Base-by-base conservation (phyloP, 768 basidiomycete genomes). In the Suillus paluster region DNA sequence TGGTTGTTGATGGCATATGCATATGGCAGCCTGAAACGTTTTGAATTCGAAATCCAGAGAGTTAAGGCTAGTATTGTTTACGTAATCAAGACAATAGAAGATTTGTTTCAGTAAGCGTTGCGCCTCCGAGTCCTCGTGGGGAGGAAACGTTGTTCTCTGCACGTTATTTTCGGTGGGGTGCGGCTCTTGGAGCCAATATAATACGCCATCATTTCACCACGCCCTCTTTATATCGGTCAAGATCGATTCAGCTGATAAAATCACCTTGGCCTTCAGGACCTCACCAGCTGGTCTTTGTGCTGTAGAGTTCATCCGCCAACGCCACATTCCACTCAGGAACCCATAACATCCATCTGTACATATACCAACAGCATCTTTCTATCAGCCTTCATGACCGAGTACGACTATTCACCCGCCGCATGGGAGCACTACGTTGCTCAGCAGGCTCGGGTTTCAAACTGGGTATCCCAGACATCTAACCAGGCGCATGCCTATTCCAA, bases 321-420 rank as follows among this genome's bases (percentile, higher is more conserved):
- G 44, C 44, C 60, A 61, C 60, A 58, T 57, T 21, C 15, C 21
- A 41, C n/a, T n/a, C 14, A 53, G 41, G 12, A 33, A 19, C 15
- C 30, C 58, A 23, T 54, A 4, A 7, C 62, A 48, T 38, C 44
- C 60, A 59, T 49, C 58, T 57, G n/a, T 57, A 49, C 45, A 63
- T 70, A 72, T 66, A 66, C 70, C 60, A 42, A 38, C 15, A 33
- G 38, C 56, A 70, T 60, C 57, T n/a, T 48, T 49, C 59, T 63
- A 33, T 19, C 36, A 21, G 21, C 58, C 42, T 64, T 48, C 45
- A 86, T 86, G 84, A 85, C 84, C 33, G 84, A 86, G 71, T 86
- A 86, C 80, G 85, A 86, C 74, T 86, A 77, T 71, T 85, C 84
- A 58, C 84, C 83, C 21, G 84, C 82, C 67, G 84, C 84, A 33